These are phyloP conservation scores for Poterioochromonas sp. DNA, from an alignment of 352 stramenopile genomes.

Conservation along the genomic window DNA sequence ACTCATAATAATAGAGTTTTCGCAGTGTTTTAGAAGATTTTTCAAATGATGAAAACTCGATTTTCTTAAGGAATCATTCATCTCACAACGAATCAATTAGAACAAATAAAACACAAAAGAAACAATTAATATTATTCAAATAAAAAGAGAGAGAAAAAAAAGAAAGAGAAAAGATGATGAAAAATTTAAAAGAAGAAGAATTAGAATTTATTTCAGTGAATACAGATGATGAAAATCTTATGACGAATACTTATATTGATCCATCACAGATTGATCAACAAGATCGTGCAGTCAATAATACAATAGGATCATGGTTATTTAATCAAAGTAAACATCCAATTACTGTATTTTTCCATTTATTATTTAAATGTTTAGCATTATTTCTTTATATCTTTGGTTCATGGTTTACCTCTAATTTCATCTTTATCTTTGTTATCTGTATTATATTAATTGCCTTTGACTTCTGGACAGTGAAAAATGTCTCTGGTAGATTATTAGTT, in stretches of 20 bases:
- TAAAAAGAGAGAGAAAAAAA: not conserved
- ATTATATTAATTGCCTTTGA: conserved; percentile 90
- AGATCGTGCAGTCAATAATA: too few relatives aligned
- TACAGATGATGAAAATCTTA: conserved; percentile 5
- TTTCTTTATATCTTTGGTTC: conserved; percentile 66
- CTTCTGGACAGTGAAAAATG: conserved; percentile 95
- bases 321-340: conserved; percentile 68
- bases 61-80: too few relatives aligned
- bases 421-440: conserved; percentile 91
- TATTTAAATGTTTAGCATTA: conserved; percentile 88
- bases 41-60: too few relatives aligned
- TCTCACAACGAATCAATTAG: too few relatives aligned
- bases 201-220: conserved; percentile 28
- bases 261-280: not conserved
- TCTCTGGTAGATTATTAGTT: conserved; percentile 65
- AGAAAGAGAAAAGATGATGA: not conserved
- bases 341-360: conserved; percentile 85
- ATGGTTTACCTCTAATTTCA: conserved; percentile 72
- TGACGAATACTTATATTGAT: not conserved
- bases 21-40: too few relatives aligned
- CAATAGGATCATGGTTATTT: conserved; percentile 20
- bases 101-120: too few relatives aligned
- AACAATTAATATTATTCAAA: too few relatives aligned
- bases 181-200: conserved; percentile 23
- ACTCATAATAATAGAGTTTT: too few relatives aligned